These are phyloP conservation scores for Eustoma russellianum DNA, from an alignment of 257 asterid genomes.

Conservation along the genomic window DNA sequence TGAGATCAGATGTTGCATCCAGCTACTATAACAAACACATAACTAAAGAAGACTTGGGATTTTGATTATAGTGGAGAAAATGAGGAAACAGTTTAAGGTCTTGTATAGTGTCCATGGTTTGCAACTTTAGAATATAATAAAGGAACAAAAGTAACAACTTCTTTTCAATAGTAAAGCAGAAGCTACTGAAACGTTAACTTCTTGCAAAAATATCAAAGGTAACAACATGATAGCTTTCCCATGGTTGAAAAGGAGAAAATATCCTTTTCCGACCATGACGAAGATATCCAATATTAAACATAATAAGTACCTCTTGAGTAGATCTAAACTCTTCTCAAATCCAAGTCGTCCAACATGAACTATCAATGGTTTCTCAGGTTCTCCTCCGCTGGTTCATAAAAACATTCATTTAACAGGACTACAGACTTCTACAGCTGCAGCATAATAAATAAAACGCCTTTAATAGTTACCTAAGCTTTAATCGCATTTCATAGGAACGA, in stretches of 20 bases:
- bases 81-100: too few species aligned
- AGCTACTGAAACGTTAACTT: too few species aligned
- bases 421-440: not conserved
- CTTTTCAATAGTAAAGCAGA: too few species aligned
- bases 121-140: too few species aligned
- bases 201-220: too few species aligned
- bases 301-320: conserved; percentile 54
- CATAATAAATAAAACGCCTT: not conserved
- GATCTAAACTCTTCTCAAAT: conserved; percentile 90
- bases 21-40: not conserved
- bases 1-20: conserved; percentile 11
- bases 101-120: too few species aligned
- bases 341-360: conserved; percentile 94
- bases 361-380: conserved; percentile 81
- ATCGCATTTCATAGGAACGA: conserved; percentile 64
- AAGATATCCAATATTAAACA: not conserved
- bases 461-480: conserved; percentile 47
- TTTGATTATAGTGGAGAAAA: too few species aligned
- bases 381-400: conserved; percentile 49
- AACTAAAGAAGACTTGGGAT: too few species aligned
- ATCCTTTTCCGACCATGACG: too few species aligned
- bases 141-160: too few species aligned
- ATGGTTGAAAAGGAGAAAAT: too few species aligned
- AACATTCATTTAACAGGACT: conserved; percentile 9
- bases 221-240: too few species aligned